phyloP scores from a whole-genome alignment of 2,329 filamentous ascomycete genomes.

The Fusarium sp. region DNA sequence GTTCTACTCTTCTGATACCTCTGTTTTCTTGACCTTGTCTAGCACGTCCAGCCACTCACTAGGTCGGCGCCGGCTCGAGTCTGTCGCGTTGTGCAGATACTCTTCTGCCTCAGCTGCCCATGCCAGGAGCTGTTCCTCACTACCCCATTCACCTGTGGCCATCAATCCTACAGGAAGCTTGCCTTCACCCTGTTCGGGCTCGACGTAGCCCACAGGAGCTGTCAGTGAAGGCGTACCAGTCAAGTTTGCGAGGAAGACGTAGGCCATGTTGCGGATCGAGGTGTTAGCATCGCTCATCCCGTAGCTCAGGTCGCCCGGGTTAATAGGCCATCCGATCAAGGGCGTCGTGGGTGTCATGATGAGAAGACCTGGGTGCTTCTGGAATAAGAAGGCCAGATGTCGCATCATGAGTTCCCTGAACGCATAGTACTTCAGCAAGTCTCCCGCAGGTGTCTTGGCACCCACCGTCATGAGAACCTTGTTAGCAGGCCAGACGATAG shows the following conservation, averaged over 20 bases:
- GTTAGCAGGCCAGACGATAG: constrained; percentile 72
- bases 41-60: constrained; percentile 70
- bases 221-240: constrained; percentile 80
- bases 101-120: constrained; percentile 69
- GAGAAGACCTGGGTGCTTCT: constrained; percentile 77
- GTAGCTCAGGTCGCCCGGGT: constrained; percentile 68
- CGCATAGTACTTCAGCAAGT: constrained; percentile 78
- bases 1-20: not conserved
- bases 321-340: constrained; percentile 77
- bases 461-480: constrained; percentile 75
- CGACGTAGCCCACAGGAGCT: constrained; percentile 78
- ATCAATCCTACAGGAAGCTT: constrained; percentile 70
- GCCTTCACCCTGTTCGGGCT: constrained; percentile 66
- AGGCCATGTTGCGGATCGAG: constrained; percentile 83
- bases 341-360: constrained; percentile 84
- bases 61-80: constrained; percentile 62
- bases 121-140: constrained; percentile 70
- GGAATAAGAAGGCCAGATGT: constrained; percentile 78
- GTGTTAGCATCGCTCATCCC: constrained; percentile 80
- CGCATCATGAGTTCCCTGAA: constrained; percentile 81
- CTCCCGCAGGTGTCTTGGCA: constrained; percentile 70
- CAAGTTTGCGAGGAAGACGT: constrained; percentile 86
- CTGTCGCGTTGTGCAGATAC: constrained; percentile 62
- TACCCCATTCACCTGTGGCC: constrained; percentile 74
- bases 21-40: constrained; percentile 40